Percentiles rank a stretch among this genome's conserved stretches.
phyloP scores from a whole-genome alignment of 805 yeast species.

The Saccharomycopsis sp. region DNA sequence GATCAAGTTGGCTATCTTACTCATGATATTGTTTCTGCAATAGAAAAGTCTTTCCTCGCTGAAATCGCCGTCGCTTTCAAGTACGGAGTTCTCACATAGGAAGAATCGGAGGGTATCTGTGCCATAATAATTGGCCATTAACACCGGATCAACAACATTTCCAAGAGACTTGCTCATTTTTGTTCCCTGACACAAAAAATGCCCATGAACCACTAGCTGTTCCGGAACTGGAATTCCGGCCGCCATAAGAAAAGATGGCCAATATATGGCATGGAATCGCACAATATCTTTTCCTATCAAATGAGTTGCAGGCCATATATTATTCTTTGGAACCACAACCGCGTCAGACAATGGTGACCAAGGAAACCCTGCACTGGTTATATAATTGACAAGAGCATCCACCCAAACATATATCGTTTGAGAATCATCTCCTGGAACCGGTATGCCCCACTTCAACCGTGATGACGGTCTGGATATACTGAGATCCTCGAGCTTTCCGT shows the following conservation, averaged over 20 bases:
- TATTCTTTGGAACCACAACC: slow-evolving; percentile 22
- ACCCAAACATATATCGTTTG: slow-evolving; percentile 95
- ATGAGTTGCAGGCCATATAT: slow-evolving; percentile 67
- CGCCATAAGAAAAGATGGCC: slow-evolving; percentile 91
- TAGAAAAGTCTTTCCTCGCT: slow-evolving; percentile 47
- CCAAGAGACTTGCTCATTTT: slow-evolving; percentile 94
- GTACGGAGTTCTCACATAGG: slow-evolving; percentile 65
- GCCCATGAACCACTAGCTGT: slow-evolving; percentile 82
- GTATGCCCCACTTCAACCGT: slow-evolving; percentile 83
- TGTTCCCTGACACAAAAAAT: slow-evolving; percentile 84
- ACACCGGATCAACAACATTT: slow-evolving; percentile 87
- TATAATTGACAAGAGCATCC: slow-evolving; percentile 83
- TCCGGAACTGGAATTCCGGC: slow-evolving; percentile 66
- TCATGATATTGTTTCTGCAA: slow-evolving; percentile 61
- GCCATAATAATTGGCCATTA: slow-evolving; percentile 56
- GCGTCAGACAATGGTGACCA: slow-evolving; percentile 10
- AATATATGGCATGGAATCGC: slow-evolving; percentile 82
- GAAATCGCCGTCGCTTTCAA: slow-evolving; percentile 77
- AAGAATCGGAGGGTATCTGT: slow-evolving; percentile 70
- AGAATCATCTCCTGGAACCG: slow-evolving; percentile 70
- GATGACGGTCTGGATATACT: slow-evolving; percentile 82
- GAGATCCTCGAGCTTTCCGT: slow-evolving; percentile 50
- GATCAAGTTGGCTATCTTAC: slow-evolving; percentile 76
- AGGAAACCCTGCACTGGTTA: slow-evolving; percentile 67
- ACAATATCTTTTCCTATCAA: slow-evolving; percentile 88